Evolutionary conservation across 176 grass and related monocot genomes (phyloP), one percentile per base, ranked within the genome.

Genomic region (Tillandsia leiboldiana): DNA sequence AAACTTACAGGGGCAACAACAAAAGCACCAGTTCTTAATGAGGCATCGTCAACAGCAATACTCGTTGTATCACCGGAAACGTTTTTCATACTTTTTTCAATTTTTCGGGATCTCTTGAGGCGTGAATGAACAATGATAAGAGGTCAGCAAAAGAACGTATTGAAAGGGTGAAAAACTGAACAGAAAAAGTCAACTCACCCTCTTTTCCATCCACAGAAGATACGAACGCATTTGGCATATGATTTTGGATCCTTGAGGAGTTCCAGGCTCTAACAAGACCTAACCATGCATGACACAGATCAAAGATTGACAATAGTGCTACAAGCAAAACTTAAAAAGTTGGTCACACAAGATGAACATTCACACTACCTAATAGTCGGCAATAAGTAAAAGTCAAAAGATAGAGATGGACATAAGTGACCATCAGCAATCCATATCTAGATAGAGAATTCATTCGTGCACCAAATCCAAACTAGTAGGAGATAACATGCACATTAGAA

Each of bases 161-260:
- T 73, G n/a, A 7, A 77, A 68, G 48, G 72, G 51, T 69, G 54
- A 77, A 50, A 56, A 72, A 64, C 59, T 26, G 58, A 71, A 24
- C 33, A 26, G 28, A 3, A 27, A 72, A 12, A 75, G 17, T 76
- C 49, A 77, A 11, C 79, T 78, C 92, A 97, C 94, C 83, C 94
- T 89, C 64, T 92, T 92, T 83, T 87, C 94, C 89, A 92, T 90
- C 94, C 94, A 97, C 67, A 97, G 86, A 65, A 97, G 83, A 81
- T 97, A 97, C 1, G 94, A 97, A 65, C 94, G 86, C 94, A 92
- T 97, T 77, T 97, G 94, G 63, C 72, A 87, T 76, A 97, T 86
- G 66, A 92, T 90, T 82, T 97, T 92, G 50, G 94, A 88, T 79
- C 94, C 94, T 76, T 97, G 89, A 62, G 94, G 94, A 83, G 94